Conservation (phyloP, 768 basidiomycete genomes). For the Leucocoprinus birnbaumii region DNA sequence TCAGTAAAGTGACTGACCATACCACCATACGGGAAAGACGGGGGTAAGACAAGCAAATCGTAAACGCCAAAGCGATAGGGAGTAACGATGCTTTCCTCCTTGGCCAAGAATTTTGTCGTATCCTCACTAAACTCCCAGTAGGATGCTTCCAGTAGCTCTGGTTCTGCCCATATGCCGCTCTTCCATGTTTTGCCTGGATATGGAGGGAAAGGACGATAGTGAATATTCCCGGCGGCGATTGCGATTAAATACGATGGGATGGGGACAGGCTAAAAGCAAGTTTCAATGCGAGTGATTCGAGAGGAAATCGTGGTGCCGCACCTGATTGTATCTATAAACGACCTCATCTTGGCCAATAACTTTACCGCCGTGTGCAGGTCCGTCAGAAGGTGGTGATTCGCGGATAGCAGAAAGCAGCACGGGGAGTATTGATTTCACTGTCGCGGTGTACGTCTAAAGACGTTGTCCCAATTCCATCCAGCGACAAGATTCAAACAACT, state of each 20-base stretch:
- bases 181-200: conserved; percentile 70
- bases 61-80: conserved; percentile 86
- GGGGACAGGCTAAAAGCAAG: conserved; percentile 56
- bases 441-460: conserved; percentile 79
- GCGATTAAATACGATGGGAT: conserved; percentile 94
- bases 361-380: conserved; percentile 71
- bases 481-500: conserved; percentile 18
- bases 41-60: conserved; percentile 85
- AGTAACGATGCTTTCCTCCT: conserved; percentile 71
- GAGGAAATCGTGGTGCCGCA: conserved; percentile 17
- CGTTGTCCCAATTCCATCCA: neutral
- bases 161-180: conserved; percentile 90
- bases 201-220: conserved; percentile 62
- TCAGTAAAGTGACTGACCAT: conserved; percentile 49
- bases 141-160: conserved; percentile 69
- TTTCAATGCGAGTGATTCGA: neutral
- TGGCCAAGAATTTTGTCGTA: conserved; percentile 72
- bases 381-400: conserved; percentile 68
- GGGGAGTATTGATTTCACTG: conserved; percentile 75
- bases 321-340: conserved; percentile 77
- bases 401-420: conserved; percentile 85
- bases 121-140: conserved; percentile 91
- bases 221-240: conserved; percentile 82
- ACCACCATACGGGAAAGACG: conserved; percentile 91
- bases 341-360: conserved; percentile 71